Evolutionary conservation across 805 yeast genomes (phyloP), one percentile per base, ranked within the genome.

Genomic region (Starmerella potacharoeniae): DNA sequence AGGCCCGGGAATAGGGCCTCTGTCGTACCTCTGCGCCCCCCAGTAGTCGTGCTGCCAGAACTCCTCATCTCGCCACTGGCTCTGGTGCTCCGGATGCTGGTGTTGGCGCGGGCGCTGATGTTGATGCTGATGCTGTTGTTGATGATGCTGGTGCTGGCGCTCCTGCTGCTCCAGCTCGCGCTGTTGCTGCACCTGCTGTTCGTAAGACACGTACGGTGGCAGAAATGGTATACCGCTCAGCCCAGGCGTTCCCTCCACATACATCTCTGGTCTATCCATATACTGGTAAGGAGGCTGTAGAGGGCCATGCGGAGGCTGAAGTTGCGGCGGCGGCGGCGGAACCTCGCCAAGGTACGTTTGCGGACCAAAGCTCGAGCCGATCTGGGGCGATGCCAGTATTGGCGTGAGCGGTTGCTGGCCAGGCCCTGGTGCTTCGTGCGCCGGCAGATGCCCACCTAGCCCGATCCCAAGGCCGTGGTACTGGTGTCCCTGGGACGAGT

Each of bases 131-230:
- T 49, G 42, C 28, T 31, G 51, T 17, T 35, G 42, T 35, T 44
- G 42, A 22, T 28, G 49, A 3, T 29, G 49, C n/a, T 40, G 42
- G 31, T 13, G 47, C n/a, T 52, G 48, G 4, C 22, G 55, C 41
- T 45, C 46, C 40, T 39, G 45, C 22, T 39, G 52, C 14, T 40
- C 49, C 10, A 5, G 49, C 22, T 53, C 44, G 40, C 30, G 49
- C 10, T 42, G 52, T 13, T 48, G 55, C 31, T 35, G 49, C 11
- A 35, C 17, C 33, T 37, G 34, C 35, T 52, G 51, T 29, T 34
- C 44, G 35, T 48, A 48, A 1, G 55, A 47, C 5, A 52, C 55
- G 22, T 52, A 52, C 5, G 55, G 36, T 9, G 51, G 41, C 40
- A 46, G 16, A 14, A 46, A 16, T 16, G 49, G 49, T 31, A 46